Percentiles rank a stretch among this genome's conserved stretches.
These are phyloP conservation scores for Dimocarpus longan DNA, from an alignment of 345 rosid species.

Conservation along the genomic window DNA sequence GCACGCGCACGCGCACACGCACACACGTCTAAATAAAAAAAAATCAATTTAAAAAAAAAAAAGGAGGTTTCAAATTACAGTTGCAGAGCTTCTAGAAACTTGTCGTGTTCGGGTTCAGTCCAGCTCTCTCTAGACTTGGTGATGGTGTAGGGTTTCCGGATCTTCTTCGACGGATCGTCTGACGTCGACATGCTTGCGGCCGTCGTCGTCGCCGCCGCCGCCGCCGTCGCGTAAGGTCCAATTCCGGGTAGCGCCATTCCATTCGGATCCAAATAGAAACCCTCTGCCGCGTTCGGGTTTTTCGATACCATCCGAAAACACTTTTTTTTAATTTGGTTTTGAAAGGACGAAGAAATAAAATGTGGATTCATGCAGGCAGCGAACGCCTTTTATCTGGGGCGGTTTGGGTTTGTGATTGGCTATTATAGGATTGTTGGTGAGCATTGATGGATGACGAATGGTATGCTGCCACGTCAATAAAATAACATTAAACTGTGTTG, in stretches of 20 bases:
- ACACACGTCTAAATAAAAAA: neutral
- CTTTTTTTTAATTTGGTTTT: slow-evolving; percentile 21
- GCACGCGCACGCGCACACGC: too few species aligned
- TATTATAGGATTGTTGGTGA: neutral
- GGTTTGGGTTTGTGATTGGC: neutral
- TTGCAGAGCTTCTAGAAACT: slow-evolving; percentile 91
- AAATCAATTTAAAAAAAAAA: neutral
- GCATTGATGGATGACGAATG: slow-evolving; percentile 3
- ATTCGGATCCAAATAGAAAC: slow-evolving; percentile 66
- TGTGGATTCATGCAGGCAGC: slow-evolving; percentile 22
- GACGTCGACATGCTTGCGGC: slow-evolving; percentile 42
- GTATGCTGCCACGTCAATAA: slow-evolving; percentile 35
- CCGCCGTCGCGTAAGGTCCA: slow-evolving; percentile 46
- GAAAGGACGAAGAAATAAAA: slow-evolving; percentile 18
- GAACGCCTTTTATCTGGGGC: neutral
- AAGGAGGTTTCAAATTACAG: slow-evolving; percentile 49
- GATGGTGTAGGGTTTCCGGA: slow-evolving; percentile 84
- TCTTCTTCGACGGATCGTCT: slow-evolving; percentile 72
- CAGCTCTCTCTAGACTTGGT: slow-evolving; percentile 93
- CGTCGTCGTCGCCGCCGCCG: slow-evolving; percentile 37
- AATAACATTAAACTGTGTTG: neutral
- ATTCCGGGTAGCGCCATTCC: slow-evolving; percentile 68
- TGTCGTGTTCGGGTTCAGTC: slow-evolving; percentile 98
- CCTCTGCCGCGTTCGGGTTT: slow-evolving; percentile 62
- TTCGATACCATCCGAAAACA: slow-evolving; percentile 54